Percentiles rank a stretch among this genome's conserved stretches.
Evolutionary conservation across 2,329 filamentous ascomycete genomes (phyloP).

Genomic region (Didymella segeticola): DNA sequence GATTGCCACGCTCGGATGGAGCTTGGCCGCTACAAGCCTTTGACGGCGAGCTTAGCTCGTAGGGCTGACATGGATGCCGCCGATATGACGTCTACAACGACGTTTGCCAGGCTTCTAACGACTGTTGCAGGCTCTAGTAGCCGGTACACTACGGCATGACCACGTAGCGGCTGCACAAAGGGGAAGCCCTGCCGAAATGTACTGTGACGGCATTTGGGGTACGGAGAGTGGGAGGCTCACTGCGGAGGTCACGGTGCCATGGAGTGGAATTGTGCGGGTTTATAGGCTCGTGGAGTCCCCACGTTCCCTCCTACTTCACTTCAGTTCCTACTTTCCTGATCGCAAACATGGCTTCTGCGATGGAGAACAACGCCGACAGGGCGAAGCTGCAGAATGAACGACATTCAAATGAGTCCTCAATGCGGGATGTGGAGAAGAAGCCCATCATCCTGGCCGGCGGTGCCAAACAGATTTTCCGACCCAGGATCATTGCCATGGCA

Average conservation of each 20-base stretch:
- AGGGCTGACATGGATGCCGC: constrained; percentile 4
- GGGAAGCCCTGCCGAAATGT: background rate
- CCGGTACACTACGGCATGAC: background rate
- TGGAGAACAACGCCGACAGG: background rate
- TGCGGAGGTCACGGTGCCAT: constrained; percentile 7
- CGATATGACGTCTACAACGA: constrained; percentile 3
- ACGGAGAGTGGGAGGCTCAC: background rate
- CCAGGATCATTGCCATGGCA: constrained; percentile 43
- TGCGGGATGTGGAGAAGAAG: constrained; percentile 39
- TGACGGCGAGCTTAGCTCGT: constrained; percentile 1
- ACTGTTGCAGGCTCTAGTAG: background rate
- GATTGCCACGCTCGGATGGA: constrained; percentile 4
- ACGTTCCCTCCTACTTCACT: background rate
- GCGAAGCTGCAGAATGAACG: constrained; percentile 8
- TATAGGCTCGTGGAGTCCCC: constrained; percentile 19
- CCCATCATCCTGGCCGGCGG: constrained; percentile 31
- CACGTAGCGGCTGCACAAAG: background rate
- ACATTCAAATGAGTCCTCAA: constrained; percentile 32
- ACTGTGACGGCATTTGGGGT: constrained; percentile 21
- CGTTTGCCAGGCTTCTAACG: background rate
- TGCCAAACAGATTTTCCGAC: constrained; percentile 38
- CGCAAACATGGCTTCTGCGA: constrained; percentile 6
- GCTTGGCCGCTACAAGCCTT: constrained; percentile 14
- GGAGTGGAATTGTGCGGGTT: constrained; percentile 4
- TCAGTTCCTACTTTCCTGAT: background rate